These are phyloP conservation scores for Debaryomycetaceae sp. DNA, from an alignment of 1,139 yeast genomes.

Conservation along the genomic window DNA sequence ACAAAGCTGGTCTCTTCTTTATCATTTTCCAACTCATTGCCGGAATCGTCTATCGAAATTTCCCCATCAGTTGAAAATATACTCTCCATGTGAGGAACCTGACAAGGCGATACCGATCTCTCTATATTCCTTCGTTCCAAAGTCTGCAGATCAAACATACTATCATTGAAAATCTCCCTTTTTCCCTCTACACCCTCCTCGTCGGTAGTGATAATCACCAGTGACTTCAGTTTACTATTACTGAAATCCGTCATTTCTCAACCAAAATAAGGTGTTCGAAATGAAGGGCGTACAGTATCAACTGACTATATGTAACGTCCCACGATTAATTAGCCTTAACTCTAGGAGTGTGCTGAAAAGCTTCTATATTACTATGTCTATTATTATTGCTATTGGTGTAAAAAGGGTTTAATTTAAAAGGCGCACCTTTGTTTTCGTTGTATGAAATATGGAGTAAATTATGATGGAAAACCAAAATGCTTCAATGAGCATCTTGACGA, in stretches of 20 bases:
- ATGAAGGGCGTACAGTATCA: neutral
- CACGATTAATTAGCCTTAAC: neutral
- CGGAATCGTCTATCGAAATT: constrained; percentile 4
- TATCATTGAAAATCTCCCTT: neutral
- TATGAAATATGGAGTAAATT: no score
- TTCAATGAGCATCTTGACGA: no score
- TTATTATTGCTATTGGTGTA: neutral
- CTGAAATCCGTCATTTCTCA: neutral
- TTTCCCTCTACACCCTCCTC: neutral
- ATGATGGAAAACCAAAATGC: no score
- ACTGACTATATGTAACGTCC: neutral
- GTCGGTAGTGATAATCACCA: neutral
- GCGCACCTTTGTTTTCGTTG: neutral
- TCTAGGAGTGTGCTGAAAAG: neutral
- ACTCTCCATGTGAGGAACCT: constrained; percentile 4
- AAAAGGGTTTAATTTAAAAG: neutral
- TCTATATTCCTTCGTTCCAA: constrained; percentile 12
- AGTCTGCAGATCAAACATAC: neutral
- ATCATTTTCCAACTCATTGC: neutral
- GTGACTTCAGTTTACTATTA: neutral
- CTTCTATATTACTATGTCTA: no score
- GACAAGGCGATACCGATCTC: constrained; percentile 30
- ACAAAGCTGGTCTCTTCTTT: constrained; percentile 9
- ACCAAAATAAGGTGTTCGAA: neutral
- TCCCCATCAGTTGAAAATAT: neutral